Evolutionary conservation across 2,329 filamentous ascomycete genomes (phyloP), one percentile per base, ranked within the genome.

Genomic region (Hymenoscyphus fructigenus): DNA sequence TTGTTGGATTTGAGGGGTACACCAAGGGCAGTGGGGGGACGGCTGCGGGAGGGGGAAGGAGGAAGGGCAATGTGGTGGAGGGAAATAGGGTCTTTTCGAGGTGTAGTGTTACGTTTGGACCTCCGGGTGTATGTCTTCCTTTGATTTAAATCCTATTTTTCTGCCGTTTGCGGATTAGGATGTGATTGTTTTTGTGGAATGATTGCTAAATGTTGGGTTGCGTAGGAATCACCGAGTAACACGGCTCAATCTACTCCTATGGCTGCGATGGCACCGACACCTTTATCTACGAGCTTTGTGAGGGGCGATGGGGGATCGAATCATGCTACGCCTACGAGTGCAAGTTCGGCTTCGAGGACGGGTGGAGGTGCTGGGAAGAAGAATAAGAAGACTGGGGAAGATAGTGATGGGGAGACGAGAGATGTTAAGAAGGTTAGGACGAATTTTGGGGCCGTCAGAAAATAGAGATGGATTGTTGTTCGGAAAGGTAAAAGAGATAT

Each of bases 1-100:
- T 99, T 76, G 93, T 91, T 59, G 95, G 95, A 26, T 99, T 99
- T 78, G 95, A 99, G 78, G 96, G 93, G 76, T 99, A 98, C 80
- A 96, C 97, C 82, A 99, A 99, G 78, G 93, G 92, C 62, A 85
- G 36, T 38, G 14, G 84, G 1, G 82, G 83, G 5, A 84, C 84
- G 4, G 83, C 23, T 20, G 85, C 84, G 1, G 82, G 83, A 3
- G 84, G 84, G 4, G 83, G 88, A 12, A 76, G 90, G 74, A 85
- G 88, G 73, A 86, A 90, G 76, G 83, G 84, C 28, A 85, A 85
- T 5, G 80, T 89, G 59, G 83, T 83, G 66, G 91, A 93, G 61
- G 84, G 85, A 66, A 91, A 92, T 75, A 83, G 90, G 68, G 89
- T 94, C 62, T 94, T 94, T 77, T 68, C 60, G 29, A 68, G 70